These are phyloP conservation scores for Magnolia kwangsiensis DNA, from an alignment of 164 flowering plant species.

Conservation along the genomic window DNA sequence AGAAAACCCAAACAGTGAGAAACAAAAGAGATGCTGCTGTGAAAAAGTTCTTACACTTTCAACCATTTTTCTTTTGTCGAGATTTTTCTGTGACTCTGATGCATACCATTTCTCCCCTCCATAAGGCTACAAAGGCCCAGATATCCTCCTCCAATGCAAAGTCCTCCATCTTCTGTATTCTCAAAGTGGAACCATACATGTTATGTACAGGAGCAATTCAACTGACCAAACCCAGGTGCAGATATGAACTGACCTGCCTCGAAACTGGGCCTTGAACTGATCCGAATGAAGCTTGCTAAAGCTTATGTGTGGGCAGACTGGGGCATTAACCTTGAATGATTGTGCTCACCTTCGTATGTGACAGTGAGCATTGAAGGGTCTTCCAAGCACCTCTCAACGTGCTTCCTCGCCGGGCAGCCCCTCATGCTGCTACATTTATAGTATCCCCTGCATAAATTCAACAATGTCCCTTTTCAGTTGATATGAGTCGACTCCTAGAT, in stretches of 20 bases:
- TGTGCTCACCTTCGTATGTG: slow-evolving; percentile 92
- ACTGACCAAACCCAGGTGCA: slow-evolving; percentile 4
- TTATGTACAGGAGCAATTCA: slow-evolving; percentile 11
- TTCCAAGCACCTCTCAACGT: slow-evolving; percentile 89
- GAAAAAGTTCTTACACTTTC: slow-evolving; percentile 30
- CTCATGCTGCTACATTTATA: slow-evolving; percentile 94
- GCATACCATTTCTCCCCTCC: slow-evolving; percentile 12
- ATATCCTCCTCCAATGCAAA: slow-evolving; percentile 15
- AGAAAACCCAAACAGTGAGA: not conserved
- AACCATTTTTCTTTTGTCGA: slow-evolving; percentile 17
- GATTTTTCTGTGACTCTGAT: slow-evolving; percentile 4
- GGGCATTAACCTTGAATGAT: slow-evolving; percentile 64
- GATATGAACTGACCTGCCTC: not conserved
- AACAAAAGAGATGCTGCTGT: slow-evolving; percentile 3
- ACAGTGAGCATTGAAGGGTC: slow-evolving; percentile 86
- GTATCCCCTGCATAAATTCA: slow-evolving; percentile 68
- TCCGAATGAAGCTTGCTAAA: slow-evolving; percentile 5
- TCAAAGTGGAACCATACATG: slow-evolving; percentile 26
- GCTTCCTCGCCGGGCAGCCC: slow-evolving; percentile 96
- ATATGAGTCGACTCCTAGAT: not conserved
- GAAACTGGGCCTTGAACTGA: slow-evolving; percentile 9
- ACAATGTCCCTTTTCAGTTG: not conserved
- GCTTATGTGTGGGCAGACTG: slow-evolving; percentile 54
- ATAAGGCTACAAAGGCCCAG: slow-evolving; percentile 10
- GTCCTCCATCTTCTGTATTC: slow-evolving; percentile 21